Base-by-base conservation (phyloP, 257 asterid genomes). In the Rhazya stricta region DNA sequence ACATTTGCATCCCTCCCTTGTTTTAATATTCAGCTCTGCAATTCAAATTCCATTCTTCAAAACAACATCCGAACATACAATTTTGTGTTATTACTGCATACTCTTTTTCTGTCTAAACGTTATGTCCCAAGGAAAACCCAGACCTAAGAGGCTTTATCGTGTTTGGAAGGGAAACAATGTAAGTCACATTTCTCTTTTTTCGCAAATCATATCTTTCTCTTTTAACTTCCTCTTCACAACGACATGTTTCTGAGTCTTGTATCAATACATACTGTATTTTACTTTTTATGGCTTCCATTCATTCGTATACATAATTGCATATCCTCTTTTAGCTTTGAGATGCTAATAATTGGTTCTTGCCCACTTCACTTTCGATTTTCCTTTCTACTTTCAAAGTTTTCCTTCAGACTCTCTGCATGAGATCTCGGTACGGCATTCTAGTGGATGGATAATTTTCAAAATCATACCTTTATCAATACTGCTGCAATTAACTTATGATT, bases 101-200 rank as follows among this genome's bases (percentile, higher is more conserved):
- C 18, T 65, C 46, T 21, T 37, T 19, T 1, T 1, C 42, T 61
- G 3, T 32, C 41, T 34, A 37, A n/a, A 29, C 25, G 19, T 21
- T 19, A 65, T 65, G 70, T 48, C 85, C 82, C 82, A 48, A 43
- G 87, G 71, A 45, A 85, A 80, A 78, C 82, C 91, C 84, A 41
- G 83, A 53, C 79, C 81, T 30, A 79, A 54, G 81, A 90, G 85
- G 87, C 89, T 90, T 84, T 89, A 88, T 82, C 95, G 87, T 74
- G 90, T 86, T 65, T 92, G 97, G 97, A 86, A 84, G 77, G 97
- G 96, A 62, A 90, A 83, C 83, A 92, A 92, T 82, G 96, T 92
- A 84, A 87, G 91, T 66, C 46, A 72, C n/a, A 9, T 62, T 75
- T 16, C 36, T 46, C 13, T 6, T 10, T n/a, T 25, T 39, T 9